phyloP scores from a whole-genome alignment of 2,329 filamentous ascomycete species.

The Massarina eburnea region DNA sequence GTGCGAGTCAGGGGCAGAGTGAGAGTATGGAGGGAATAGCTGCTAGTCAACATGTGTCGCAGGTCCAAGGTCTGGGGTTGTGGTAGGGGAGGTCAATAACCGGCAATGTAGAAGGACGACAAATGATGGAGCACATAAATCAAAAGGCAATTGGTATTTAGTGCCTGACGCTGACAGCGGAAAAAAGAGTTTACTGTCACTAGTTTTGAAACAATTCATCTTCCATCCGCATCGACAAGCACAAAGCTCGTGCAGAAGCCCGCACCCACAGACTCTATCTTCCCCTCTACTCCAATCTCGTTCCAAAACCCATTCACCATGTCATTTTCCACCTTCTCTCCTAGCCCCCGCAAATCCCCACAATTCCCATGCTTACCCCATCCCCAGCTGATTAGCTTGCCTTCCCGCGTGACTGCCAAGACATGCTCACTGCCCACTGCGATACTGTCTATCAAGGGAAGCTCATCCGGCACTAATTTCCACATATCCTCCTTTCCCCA shows the following conservation, averaged over 20 bases:
- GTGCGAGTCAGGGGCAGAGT: neutral
- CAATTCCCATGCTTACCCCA: conserved; percentile 99
- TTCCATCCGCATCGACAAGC: conserved; percentile 5
- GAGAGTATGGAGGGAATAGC: conserved; percentile 53
- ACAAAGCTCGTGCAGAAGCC: conserved; percentile 36
- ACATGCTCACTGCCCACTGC: conserved; percentile 88
- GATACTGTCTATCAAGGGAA: conserved; percentile 65
- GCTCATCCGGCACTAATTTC: conserved; percentile 66
- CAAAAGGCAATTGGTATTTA: neutral
- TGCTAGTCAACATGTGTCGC: conserved; percentile 73
- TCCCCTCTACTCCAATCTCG: conserved; percentile 24
- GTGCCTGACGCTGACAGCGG: no score
- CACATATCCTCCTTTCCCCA: conserved; percentile 89
- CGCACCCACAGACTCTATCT: conserved; percentile 23
- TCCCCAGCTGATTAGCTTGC: conserved; percentile 80
- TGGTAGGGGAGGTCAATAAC: neutral
- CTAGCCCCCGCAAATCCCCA: conserved; percentile 49
- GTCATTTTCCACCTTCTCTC: conserved; percentile 22
- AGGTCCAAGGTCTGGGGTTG: conserved; percentile 48
- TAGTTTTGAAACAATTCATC: no score
- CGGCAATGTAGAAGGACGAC: no score
- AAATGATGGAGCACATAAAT: neutral
- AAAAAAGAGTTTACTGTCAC: no score
- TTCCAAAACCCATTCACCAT: conserved; percentile 36
- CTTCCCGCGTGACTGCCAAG: conserved; percentile 67